phyloP scores from a whole-genome alignment of 2,329 filamentous ascomycete species.

The Claviceps sp. region DNA sequence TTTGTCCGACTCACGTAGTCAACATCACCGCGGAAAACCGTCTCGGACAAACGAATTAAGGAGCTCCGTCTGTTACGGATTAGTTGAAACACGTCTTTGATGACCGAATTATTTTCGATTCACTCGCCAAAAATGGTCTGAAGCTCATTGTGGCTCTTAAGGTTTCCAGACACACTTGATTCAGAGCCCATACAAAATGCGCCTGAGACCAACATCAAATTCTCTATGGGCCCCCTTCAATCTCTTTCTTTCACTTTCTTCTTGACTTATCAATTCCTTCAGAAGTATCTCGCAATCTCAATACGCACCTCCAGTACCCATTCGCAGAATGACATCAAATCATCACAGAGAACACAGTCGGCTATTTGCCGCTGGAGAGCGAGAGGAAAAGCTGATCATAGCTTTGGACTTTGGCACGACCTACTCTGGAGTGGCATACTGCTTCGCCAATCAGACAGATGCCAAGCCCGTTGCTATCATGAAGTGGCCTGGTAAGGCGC shows the following conservation, averaged over 20 bases:
- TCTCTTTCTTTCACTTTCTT: background rate
- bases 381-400: conserved; percentile 27
- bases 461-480: conserved; percentile 20
- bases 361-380: background rate
- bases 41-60: no score
- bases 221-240: no score
- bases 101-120: no score
- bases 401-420: conserved; percentile 45
- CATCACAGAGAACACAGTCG: background rate
- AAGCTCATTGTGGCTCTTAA: no score
- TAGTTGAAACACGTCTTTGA: no score
- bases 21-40: no score
- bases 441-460: conserved; percentile 3
- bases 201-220: no score
- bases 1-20: no score
- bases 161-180: no score
- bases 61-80: no score
- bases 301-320: background rate
- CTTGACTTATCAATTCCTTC: background rate
- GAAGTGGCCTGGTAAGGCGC: conserved; percentile 10
- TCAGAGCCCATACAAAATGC: no score
- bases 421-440: conserved; percentile 38
- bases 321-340: background rate
- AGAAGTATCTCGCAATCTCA: background rate
- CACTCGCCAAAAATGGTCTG: no score